These are phyloP conservation scores for Meyerozyma guilliermondii DNA, from an alignment of 1,139 yeast genomes.

Conservation along the genomic window DNA sequence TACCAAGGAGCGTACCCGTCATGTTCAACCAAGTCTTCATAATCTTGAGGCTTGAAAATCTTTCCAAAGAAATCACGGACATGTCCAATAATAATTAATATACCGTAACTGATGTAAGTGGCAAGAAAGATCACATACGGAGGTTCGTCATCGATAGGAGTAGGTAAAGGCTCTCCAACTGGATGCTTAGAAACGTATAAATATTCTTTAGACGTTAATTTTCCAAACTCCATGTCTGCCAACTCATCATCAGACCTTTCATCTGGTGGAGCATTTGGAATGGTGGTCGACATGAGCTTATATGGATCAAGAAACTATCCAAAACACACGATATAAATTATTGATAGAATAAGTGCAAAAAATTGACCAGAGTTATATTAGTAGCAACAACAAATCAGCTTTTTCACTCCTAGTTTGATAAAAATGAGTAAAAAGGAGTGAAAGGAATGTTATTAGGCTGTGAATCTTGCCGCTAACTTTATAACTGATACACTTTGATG, in stretches of 20 bases:
- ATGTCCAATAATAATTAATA: conserved; percentile 84
- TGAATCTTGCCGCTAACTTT: not conserved
- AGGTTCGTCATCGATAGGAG: conserved; percentile 77
- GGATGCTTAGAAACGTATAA: conserved; percentile 50
- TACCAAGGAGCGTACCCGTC: conserved; percentile 97
- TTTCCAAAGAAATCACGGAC: conserved; percentile 84
- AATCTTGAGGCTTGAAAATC: conserved; percentile 59
- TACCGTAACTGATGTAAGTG: conserved; percentile 79
- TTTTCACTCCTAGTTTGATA: not conserved
- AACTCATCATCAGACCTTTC: conserved; percentile 44
- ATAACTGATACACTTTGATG: not conserved
- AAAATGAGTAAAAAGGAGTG: not conserved
- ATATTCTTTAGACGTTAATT: conserved; percentile 51
- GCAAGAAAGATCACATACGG: conserved; percentile 73
- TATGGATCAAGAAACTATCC: not conserved
- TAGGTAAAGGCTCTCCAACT: conserved; percentile 50
- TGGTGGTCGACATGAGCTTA: conserved; percentile 14
- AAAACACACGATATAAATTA: too few relatives aligned
- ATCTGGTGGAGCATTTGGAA: conserved; percentile 50
- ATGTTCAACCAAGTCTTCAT: conserved; percentile 63
- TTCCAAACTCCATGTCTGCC: conserved; percentile 63
- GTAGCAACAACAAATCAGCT: not conserved
- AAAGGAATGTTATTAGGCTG: not conserved
- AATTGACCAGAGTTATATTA: not conserved
- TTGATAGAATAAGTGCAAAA: too few relatives aligned